Evolutionary conservation across 2,329 filamentous ascomycete genomes (phyloP).

Genomic region (Botrytis paeoniae): DNA sequence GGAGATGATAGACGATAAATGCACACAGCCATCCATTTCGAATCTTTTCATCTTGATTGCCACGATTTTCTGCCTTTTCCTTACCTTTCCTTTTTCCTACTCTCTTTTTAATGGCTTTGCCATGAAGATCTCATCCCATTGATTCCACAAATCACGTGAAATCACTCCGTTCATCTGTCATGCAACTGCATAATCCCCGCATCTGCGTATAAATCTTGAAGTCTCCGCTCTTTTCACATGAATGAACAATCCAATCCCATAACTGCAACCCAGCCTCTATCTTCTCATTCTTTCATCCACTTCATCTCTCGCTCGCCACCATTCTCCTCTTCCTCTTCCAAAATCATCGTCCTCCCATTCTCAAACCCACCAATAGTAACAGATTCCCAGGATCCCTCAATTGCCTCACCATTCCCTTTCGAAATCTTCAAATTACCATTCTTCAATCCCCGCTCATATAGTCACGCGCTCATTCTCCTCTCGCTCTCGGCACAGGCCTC

Average conservation of each 20-base stretch:
- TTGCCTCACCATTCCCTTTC: background rate
- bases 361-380: background rate
- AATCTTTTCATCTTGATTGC: background rate
- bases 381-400: background rate
- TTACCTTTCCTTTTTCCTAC: background rate
- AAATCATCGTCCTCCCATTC: background rate
- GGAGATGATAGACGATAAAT: background rate
- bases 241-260: background rate
- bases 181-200: background rate
- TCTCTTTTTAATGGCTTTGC: background rate
- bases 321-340: background rate
- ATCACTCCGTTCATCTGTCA: background rate
- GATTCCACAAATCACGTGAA: background rate
- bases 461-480: conserved; percentile 27
- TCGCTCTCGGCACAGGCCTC: conserved; percentile 34
- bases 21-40: background rate
- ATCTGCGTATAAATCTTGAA: background rate
- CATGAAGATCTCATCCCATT: background rate
- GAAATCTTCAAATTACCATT: background rate
- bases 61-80: background rate
- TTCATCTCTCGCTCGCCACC: background rate
- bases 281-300: background rate
- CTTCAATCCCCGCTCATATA: conserved; percentile 17
- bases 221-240: background rate
- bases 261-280: background rate